These are phyloP conservation scores for Aspergillus felis DNA, from an alignment of 2,329 filamentous ascomycete genomes.

Conservation along the genomic window DNA sequence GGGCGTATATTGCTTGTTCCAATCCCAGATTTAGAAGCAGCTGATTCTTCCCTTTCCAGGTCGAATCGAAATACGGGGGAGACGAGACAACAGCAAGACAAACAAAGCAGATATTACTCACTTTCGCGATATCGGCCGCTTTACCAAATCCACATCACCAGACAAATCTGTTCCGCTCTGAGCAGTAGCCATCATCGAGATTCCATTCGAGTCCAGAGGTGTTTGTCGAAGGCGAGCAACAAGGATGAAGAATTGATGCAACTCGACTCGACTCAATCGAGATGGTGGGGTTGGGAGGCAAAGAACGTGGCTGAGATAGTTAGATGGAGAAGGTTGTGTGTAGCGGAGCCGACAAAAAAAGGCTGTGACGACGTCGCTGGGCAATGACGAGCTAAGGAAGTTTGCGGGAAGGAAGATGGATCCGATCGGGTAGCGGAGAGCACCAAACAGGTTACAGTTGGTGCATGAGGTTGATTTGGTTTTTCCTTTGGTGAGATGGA, in stretches of 20 bases:
- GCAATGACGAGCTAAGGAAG: constrained; percentile 34
- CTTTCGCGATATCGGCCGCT: constrained; percentile 57
- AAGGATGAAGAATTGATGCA: neutral
- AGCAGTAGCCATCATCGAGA: constrained; percentile 40
- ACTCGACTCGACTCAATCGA: constrained; percentile 2
- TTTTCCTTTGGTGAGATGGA: constrained; percentile 3
- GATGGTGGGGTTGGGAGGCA: constrained; percentile 1
- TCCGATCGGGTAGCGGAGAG: constrained; percentile 21
- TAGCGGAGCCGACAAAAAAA: constrained; percentile 17
- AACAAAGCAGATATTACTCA: constrained; percentile 39
- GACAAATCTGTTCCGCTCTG: constrained; percentile 47
- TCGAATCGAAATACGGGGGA: neutral
- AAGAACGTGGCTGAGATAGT: constrained; percentile 1
- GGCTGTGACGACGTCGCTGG: constrained; percentile 17
- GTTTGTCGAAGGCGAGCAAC: constrained; percentile 10
- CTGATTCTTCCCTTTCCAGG: neutral
- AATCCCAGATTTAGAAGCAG: neutral
- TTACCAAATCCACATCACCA: constrained; percentile 54
- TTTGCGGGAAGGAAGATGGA: constrained; percentile 31
- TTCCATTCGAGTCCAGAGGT: constrained; percentile 32
- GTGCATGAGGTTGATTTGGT: neutral
- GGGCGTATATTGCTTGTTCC: neutral
- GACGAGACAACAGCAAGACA: neutral
- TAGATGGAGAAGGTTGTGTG: constrained; percentile 4
- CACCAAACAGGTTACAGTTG: constrained; percentile 5